phyloP scores from a whole-genome alignment of 306 rosid genomes.

The Glycine soja region DNA sequence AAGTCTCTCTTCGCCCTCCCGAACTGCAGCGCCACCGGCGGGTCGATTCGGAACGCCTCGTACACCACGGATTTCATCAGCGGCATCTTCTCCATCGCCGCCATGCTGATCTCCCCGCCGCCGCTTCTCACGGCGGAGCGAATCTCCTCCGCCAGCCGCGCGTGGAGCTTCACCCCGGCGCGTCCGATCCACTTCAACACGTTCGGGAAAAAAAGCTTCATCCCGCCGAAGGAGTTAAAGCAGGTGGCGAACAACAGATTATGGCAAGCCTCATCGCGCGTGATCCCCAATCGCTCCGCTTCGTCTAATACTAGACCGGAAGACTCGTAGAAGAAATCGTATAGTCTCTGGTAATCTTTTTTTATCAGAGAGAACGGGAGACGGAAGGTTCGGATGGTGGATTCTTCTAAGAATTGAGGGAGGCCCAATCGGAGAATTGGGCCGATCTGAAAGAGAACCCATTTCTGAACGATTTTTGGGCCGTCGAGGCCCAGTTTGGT shows the following conservation, averaged over 20 bases:
- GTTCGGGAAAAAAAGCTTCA: constrained; percentile 80
- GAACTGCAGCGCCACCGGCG: constrained; percentile 82
- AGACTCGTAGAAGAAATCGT: constrained; percentile 75
- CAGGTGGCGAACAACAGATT: constrained; percentile 85
- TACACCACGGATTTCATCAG: constrained; percentile 87
- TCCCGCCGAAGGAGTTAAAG: constrained; percentile 86
- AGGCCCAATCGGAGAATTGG: constrained; percentile 74
- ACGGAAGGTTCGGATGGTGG: constrained; percentile 61
- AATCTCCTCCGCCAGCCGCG: constrained; percentile 69
- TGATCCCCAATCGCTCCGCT: constrained; percentile 74
- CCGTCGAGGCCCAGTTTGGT: constrained; percentile 71
- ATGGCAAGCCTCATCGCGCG: constrained; percentile 90
- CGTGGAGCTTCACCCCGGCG: constrained; percentile 75
- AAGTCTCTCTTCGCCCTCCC: constrained; percentile 73
- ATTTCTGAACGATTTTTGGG: constrained; percentile 72
- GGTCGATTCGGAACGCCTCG: constrained; percentile 79
- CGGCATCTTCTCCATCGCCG: constrained; percentile 85
- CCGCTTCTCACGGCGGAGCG: constrained; percentile 63
- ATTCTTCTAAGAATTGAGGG: constrained; percentile 69
- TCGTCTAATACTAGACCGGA: constrained; percentile 68
- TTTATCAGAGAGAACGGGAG: constrained; percentile 65
- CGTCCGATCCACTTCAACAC: constrained; percentile 79
- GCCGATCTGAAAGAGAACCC: constrained; percentile 82
- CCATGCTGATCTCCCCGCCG: constrained; percentile 85
- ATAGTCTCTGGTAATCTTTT: constrained; percentile 72